Conservation (phyloP, 805 yeast genomes). For the Metschnikowia picachoensis region DNA sequence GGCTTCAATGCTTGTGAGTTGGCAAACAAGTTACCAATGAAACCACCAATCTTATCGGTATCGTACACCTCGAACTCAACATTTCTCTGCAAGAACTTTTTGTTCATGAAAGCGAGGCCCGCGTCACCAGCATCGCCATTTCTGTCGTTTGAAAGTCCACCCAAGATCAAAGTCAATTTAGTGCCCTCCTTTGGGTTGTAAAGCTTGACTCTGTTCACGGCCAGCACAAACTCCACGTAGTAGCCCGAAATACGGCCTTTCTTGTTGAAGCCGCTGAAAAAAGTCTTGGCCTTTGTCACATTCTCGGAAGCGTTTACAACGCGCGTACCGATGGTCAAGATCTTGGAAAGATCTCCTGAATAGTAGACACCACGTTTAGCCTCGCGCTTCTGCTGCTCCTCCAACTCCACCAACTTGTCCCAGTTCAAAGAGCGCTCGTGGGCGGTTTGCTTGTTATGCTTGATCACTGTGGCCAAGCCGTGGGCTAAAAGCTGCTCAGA, state of each 20-base stretch:
- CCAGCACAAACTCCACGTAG: conserved; percentile 63
- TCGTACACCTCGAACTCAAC: conserved; percentile 66
- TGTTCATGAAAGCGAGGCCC: conserved; percentile 52
- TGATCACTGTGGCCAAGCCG: conserved; percentile 76
- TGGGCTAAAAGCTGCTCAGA: conserved; percentile 55
- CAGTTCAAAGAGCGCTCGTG: conserved; percentile 68
- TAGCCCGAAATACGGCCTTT: conserved; percentile 62
- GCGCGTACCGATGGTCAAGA: conserved; percentile 54
- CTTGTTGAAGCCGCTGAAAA: conserved; percentile 63
- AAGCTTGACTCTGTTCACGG: conserved; percentile 66
- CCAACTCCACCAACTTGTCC: conserved; percentile 73
- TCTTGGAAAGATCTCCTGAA: conserved; percentile 42
- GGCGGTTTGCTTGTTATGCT: conserved; percentile 68
- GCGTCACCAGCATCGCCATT: conserved; percentile 39
- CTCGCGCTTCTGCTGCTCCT: conserved; percentile 51
- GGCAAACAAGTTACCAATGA: conserved; percentile 65
- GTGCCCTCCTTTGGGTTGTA: conserved; percentile 68
- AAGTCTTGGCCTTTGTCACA: conserved; percentile 67
- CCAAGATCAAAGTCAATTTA: conserved; percentile 65
- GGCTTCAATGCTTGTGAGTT: conserved; percentile 47
- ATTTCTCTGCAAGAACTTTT: conserved; percentile 64
- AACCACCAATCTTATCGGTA: conserved; percentile 75
- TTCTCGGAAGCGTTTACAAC: conserved; percentile 79
- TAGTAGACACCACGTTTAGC: conserved; percentile 60
- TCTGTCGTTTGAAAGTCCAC: conserved; percentile 56